Conservation (phyloP, 495 filamentous ascomycete genomes). For the Diplogelasinospora grovesii region DNA sequence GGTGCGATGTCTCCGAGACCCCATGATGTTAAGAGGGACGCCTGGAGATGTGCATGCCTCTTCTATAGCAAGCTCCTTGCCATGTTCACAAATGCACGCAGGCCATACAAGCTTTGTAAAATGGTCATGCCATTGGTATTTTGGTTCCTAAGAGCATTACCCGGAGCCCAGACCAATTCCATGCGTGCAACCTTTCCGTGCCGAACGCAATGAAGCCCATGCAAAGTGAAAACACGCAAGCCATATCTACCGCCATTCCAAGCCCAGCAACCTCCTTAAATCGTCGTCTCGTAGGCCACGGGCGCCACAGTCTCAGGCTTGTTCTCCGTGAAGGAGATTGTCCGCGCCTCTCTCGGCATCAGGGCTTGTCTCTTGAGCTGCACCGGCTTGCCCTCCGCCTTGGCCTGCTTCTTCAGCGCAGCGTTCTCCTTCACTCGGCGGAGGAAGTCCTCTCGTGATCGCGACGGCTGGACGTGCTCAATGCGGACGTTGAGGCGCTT, state of each 20-base stretch:
- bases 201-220: slow-evolving; percentile 35
- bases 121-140: slow-evolving; percentile 35
- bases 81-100: too few relatives aligned
- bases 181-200: slow-evolving; percentile 32
- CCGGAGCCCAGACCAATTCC: slow-evolving; percentile 33
- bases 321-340: slow-evolving; percentile 68
- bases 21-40: too few relatives aligned
- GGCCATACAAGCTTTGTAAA: neutral
- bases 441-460: slow-evolving; percentile 92
- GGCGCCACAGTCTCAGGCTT: slow-evolving; percentile 85
- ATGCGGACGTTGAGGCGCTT: slow-evolving; percentile 98
- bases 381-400: slow-evolving; percentile 75
- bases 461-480: slow-evolving; percentile 91
- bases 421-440: slow-evolving; percentile 94
- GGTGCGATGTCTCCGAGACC: too few relatives aligned
- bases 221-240: slow-evolving; percentile 30
- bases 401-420: slow-evolving; percentile 82
- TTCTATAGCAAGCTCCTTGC: too few relatives aligned
- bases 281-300: slow-evolving; percentile 95
- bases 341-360: slow-evolving; percentile 70
- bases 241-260: slow-evolving; percentile 21
- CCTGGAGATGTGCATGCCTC: too few relatives aligned
- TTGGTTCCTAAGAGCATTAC: slow-evolving; percentile 34
- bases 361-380: slow-evolving; percentile 87
- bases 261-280: slow-evolving; percentile 52